Evolutionary conservation across 2,329 filamentous ascomycete genomes (phyloP).

Genomic region (Thyridium curvatum): DNA sequence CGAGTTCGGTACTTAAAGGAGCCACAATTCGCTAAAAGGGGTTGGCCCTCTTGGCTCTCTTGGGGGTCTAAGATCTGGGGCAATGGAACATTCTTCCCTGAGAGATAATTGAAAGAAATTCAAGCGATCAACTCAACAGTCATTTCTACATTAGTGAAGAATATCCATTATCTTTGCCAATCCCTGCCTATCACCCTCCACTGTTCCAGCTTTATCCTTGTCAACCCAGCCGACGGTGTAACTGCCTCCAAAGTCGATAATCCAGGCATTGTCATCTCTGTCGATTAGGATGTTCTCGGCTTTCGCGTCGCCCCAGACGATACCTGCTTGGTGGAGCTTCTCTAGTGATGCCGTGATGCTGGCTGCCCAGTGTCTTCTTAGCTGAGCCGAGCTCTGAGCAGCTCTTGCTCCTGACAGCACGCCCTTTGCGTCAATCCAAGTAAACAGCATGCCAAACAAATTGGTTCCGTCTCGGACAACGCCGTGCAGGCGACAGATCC

Average conservation of each 20-base stretch:
- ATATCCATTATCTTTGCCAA: too few relatives aligned
- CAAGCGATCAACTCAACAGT: too few relatives aligned
- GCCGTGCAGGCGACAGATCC: conserved; percentile 2
- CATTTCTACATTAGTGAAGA: too few relatives aligned
- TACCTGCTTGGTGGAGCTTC: not conserved
- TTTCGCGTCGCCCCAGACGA: conserved; percentile 22
- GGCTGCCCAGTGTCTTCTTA: conserved; percentile 7
- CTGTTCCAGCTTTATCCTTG: too few relatives aligned
- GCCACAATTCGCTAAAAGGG: too few relatives aligned
- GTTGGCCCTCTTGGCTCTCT: too few relatives aligned
- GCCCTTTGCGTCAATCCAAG: conserved; percentile 3
- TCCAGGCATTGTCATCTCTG: conserved; percentile 17
- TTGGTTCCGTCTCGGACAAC: conserved; percentile 1
- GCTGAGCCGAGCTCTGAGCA: not conserved
- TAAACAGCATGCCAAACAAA: conserved; percentile 3
- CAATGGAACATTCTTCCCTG: too few relatives aligned
- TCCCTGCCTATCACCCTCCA: too few relatives aligned
- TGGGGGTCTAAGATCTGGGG: too few relatives aligned
- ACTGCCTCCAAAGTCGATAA: conserved; percentile 22
- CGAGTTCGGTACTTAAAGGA: too few relatives aligned
- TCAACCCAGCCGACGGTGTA: conserved; percentile 21
- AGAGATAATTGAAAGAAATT: too few relatives aligned
- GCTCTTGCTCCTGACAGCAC: conserved; percentile 1
- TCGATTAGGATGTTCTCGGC: conserved; percentile 22
- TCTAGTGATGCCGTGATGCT: conserved; percentile 10